Percentiles rank a stretch among this genome's conserved stretches.
Evolutionary conservation across 2,329 filamentous ascomycete genomes (phyloP).

Genomic region (Clonostachys solani): DNA sequence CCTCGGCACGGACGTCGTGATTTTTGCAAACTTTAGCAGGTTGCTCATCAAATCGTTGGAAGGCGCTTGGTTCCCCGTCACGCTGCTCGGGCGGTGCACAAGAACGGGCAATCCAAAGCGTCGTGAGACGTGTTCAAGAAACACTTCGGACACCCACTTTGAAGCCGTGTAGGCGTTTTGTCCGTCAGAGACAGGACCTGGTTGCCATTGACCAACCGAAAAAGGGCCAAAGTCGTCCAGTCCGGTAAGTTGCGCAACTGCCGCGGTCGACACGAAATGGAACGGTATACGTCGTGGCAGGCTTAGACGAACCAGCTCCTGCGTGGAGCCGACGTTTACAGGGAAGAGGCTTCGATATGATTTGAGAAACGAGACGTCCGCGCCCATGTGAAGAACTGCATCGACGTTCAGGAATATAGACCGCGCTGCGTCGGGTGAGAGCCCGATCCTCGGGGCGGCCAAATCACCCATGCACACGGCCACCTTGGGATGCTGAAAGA

Average conservation of each 20-base stretch:
- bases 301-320: conserved; percentile 22
- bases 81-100: too few relatives aligned
- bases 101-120: too few relatives aligned
- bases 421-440: conserved; percentile 6
- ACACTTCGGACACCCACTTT: conserved; percentile 26
- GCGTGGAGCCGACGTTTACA: conserved; percentile 27
- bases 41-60: too few relatives aligned
- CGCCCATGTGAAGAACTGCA: conserved; percentile 49
- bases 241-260: too few relatives aligned
- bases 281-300: conserved; percentile 12
- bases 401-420: conserved; percentile 11
- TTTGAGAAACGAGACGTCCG: conserved; percentile 30
- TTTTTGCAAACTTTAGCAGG: too few relatives aligned
- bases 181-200: conserved; percentile 11
- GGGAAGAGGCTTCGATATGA: conserved; percentile 24
- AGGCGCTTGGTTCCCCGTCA: too few relatives aligned
- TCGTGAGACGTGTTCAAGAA: too few relatives aligned
- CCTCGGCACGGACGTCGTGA: too few relatives aligned
- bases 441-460: conserved; percentile 10
- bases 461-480: conserved; percentile 18
- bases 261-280: conserved; percentile 22
- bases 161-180: conserved; percentile 23
- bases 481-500: conserved; percentile 7
- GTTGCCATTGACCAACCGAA: too few relatives aligned
- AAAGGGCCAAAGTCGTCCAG: conserved; percentile 4